phyloP scores from a whole-genome alignment of 139 green algal genomes.

The Axilococcus clingmanii region DNA sequence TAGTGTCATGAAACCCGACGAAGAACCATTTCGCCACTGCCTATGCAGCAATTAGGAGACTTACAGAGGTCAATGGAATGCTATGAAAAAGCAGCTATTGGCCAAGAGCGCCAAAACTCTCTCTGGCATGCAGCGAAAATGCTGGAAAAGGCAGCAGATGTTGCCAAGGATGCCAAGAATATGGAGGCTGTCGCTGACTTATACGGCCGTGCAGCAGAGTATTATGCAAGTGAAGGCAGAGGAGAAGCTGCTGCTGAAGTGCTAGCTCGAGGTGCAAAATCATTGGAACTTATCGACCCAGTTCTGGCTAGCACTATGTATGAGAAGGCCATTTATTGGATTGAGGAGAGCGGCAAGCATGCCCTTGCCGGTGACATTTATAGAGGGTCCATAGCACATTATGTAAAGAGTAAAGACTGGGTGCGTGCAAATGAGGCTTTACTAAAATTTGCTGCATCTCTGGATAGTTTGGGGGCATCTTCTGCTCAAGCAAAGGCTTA shows the following conservation, averaged over 20 bases:
- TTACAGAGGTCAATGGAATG: conserved; percentile 38
- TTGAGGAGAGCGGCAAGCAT: conserved; percentile 48
- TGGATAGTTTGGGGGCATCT: conserved; percentile 17
- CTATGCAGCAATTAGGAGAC: conserved; percentile 39
- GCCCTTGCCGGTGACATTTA: conserved; percentile 36
- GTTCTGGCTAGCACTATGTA: conserved; percentile 18
- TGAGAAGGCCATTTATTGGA: conserved; percentile 24
- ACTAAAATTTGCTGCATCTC: conserved; percentile 51
- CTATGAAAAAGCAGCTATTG: conserved; percentile 54
- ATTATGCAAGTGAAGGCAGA: conserved; percentile 44
- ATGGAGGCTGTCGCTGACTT: conserved; percentile 10
- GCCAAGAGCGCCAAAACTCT: conserved; percentile 53
- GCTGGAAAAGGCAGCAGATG: conserved; percentile 26
- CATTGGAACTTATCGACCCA: conserved; percentile 37
- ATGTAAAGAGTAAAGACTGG: conserved; percentile 24
- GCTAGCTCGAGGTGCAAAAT: conserved; percentile 38
- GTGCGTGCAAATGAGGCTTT: conserved; percentile 39
- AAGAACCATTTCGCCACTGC: neutral
- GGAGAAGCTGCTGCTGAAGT: conserved; percentile 45
- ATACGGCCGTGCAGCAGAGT: conserved; percentile 28
- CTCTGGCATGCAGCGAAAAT: conserved; percentile 68
- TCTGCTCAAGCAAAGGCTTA: conserved; percentile 55
- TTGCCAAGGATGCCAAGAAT: conserved; percentile 3
- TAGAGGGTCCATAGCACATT: conserved; percentile 17
- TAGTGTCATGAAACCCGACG: neutral